A percentile compares a stretch with the other conserved stretches of the same genome.
These are phyloP conservation scores for Lindgomyces ingoldianus DNA, from an alignment of 495 filamentous ascomycete species.

Conservation along the genomic window DNA sequence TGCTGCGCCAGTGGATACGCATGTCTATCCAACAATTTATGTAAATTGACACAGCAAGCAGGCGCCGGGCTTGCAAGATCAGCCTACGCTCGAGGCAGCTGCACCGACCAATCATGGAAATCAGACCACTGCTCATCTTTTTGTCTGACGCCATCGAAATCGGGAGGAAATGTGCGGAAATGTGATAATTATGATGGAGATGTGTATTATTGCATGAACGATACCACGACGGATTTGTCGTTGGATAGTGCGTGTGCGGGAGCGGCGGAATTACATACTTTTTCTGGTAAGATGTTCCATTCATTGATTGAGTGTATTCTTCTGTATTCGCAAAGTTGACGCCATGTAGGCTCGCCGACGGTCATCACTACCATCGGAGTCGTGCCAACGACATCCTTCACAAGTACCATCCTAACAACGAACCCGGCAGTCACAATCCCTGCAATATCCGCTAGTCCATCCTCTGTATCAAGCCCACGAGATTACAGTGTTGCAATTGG, in stretches of 20 bases:
- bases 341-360: no score
- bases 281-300: background rate
- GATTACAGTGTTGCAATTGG: background rate
- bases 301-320: background rate
- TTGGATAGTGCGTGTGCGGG: background rate
- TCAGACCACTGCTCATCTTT: background rate
- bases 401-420: no score
- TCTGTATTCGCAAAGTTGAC: no score
- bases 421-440: no score
- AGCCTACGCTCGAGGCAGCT: background rate
- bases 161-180: background rate
- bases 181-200: background rate
- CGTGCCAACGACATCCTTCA: no score
- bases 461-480: background rate
- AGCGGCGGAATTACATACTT: background rate
- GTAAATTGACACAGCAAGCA: background rate
- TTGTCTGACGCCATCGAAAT: background rate
- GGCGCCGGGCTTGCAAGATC: background rate
- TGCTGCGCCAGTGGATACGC: background rate
- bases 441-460: no score
- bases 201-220: background rate
- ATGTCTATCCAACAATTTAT: background rate
- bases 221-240: background rate
- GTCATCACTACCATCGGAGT: background rate
- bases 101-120: background rate